Evolutionary conservation across 1,139 yeast species (phyloP), one percentile per base, ranked within the genome.

Genomic region (Sugiyamaella castrensis): DNA sequence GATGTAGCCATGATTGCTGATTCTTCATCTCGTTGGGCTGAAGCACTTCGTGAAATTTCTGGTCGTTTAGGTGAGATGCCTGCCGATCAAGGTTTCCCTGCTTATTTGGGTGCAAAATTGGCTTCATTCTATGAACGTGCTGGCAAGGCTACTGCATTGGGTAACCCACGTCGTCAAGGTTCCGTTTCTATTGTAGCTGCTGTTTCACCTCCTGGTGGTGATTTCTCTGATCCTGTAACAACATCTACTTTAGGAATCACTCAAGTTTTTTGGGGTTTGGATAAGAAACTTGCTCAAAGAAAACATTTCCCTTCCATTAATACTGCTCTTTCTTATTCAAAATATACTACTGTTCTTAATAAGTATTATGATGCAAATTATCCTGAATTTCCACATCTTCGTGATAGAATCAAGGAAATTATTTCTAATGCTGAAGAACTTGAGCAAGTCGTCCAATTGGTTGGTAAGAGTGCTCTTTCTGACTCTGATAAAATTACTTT

Each of bases 11-110:
- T 92, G 98, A 92, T 92, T 85, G 99, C 99, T 54, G 99, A 92
- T 71, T 92, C 98, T 7, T 91, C 98, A 33, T 91, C 98, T 40
- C 92, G 99, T 80, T 92, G 99, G 99, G 99, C 99, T 43, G 99
- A 92, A 76, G 99, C 99, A 53, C 80, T 92, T 69, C 89, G 99
- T 84, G 99, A 92, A 80, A 84, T 92, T 71, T 91, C 98, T 48
- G 99, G 99, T 81, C 95, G 99, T 80, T 79, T 92, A 71, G 98
- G 98, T 73, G 99, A 94, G 77, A 92, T 92, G 99, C 99, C 99
- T 69, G 99, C 99, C 55, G 99, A 92, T 75, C 98, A 94, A 77
- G 99, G 99, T 79, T 92, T 91, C 94, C 99, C 99, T 57, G 99
- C 99, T 52, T 92, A 94, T 70, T 80, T 92, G 71, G 98, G 98